Evolutionary conservation across 1,284 basidiomycete species (phyloP), one percentile per base, ranked within the genome.

Genomic region (Ceratobasidium sp.): DNA sequence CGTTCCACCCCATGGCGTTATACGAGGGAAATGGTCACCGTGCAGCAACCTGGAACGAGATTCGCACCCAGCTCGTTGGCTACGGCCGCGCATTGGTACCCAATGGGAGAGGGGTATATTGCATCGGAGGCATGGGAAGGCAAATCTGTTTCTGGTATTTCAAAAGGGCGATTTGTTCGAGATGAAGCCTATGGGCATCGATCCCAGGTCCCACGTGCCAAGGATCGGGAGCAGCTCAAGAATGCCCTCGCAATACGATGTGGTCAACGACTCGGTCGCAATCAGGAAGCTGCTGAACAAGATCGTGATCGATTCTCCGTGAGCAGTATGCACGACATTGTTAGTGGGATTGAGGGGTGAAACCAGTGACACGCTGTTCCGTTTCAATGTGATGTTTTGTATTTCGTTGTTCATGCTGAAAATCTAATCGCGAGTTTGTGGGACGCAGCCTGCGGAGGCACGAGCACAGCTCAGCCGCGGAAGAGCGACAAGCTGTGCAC

Each of bases 191-290:
- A 49, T 49, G 48, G 48, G n/a, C n/a, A 49, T 49, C n/a, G 48
- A 49, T n/a, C n/a, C 19, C 8, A 19, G 48, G 22, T 49, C 48
- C 8, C 14, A 19, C 13, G 22, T 19, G 48, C 48, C 48, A 49
- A 14, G 48, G 48, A n/a, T 49, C 22, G n/a, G 48, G 22, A 24
- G 22, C 48, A 49, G 19, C 48, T 49, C 48, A 7, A 19, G n/a
- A 49, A 49, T 49, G 48, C 48, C 48, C n/a, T 19, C 48, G n/a
- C 48, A 49, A 19, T 49, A 49, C n/a, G 48, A 49, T 49, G 8
- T 49, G 13, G 48, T 49, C 8, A 49, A 49, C 22, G 48, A 49
- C n/a, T 14, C 8, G 7, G 48, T 49, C 8, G 48, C 48, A 14
- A 49, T 49, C 22, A 19, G 48, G 22, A 19, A 49, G n/a, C n/a